Evolutionary conservation across 345 rosid genomes (phyloP).

Genomic region (Physaria fendleri): DNA sequence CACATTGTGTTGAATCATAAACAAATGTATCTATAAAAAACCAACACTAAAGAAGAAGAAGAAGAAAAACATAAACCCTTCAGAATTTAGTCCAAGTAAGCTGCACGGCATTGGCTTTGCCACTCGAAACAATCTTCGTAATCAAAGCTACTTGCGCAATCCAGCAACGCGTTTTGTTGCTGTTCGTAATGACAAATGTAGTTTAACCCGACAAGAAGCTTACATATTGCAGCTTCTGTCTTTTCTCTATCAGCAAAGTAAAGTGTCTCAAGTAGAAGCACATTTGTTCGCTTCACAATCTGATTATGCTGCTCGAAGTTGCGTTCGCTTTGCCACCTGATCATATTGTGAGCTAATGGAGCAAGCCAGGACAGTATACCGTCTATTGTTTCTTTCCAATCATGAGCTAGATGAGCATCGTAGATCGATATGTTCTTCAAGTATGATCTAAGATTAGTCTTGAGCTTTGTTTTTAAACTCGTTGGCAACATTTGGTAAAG

Average conservation of each 20-base stretch:
- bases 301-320: constrained; percentile 86
- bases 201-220: constrained; percentile 88
- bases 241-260: constrained; percentile 89
- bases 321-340: constrained; percentile 91
- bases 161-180: constrained; percentile 79
- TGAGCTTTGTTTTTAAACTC: constrained; percentile 62
- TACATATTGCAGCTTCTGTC: constrained; percentile 67
- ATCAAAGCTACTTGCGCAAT: constrained; percentile 95
- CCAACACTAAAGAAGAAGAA: constrained; percentile 16
- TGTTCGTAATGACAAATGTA: constrained; percentile 89
- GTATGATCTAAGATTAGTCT: constrained; percentile 63
- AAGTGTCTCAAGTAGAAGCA: constrained; percentile 78
- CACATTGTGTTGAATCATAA: constrained; percentile 23
- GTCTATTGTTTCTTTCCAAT: constrained; percentile 84
- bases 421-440: constrained; percentile 75
- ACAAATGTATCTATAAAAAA: constrained; percentile 23
- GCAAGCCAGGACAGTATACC: constrained; percentile 78
- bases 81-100: constrained; percentile 25
- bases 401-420: constrained; percentile 91
- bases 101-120: constrained; percentile 54
- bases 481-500: constrained; percentile 88
- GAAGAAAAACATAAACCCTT: background rate
- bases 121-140: constrained; percentile 87
- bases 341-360: constrained; percentile 91
- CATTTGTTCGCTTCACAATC: constrained; percentile 66